These are phyloP conservation scores for Pezicula rhizophila DNA, from an alignment of 2,329 filamentous ascomycete genomes.

Conservation along the genomic window DNA sequence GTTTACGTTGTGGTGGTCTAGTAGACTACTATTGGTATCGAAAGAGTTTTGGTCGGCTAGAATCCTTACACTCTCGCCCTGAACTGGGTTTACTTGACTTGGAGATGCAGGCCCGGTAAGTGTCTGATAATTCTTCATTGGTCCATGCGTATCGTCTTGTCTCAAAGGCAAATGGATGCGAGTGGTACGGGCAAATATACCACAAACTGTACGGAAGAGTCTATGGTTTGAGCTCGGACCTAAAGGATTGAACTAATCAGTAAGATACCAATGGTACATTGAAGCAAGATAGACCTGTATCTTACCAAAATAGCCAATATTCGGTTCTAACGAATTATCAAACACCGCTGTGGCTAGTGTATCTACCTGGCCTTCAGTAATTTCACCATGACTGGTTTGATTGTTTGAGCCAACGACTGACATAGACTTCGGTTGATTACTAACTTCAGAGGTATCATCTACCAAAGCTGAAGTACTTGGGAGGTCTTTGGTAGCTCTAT, in stretches of 20 bases:
- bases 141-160: neutral
- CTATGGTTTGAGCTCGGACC: conserved; percentile 28
- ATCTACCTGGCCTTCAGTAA: conserved; percentile 12
- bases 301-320: conserved; percentile 21
- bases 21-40: too few relatives aligned
- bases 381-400: neutral
- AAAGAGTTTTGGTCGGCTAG: too few relatives aligned
- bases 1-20: neutral
- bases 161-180: conserved; percentile 1
- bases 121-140: neutral
- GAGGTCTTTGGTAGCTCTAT: neutral
- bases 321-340: conserved; percentile 20
- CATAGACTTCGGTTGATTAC: neutral
- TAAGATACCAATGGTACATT: neutral
- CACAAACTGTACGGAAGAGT: conserved; percentile 23
- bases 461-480: neutral
- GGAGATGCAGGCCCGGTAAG: neutral
- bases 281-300: neutral
- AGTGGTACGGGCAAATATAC: conserved; percentile 20
- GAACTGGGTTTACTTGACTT: neutral
- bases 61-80: neutral
- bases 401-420: neutral
- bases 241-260: conserved; percentile 1
- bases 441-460: neutral
- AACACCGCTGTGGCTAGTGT: conserved; percentile 24